These are phyloP conservation scores for Andrographis paniculata DNA, from an alignment of 305 asterid genomes.

Conservation along the genomic window DNA sequence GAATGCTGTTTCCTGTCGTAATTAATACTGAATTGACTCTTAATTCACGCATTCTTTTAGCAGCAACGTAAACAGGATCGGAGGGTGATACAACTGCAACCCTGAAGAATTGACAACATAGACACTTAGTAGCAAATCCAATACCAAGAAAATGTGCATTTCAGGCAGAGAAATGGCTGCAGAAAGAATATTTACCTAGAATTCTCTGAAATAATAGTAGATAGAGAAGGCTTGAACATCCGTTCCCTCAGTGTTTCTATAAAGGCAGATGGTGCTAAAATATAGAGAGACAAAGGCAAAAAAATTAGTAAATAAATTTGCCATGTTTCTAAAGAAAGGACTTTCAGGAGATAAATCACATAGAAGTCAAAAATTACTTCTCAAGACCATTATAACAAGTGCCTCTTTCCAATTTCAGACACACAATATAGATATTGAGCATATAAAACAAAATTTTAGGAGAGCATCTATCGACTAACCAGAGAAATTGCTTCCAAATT, in stretches of 20 bases:
- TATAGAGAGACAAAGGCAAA: constrained; percentile 17
- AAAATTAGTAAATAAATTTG: neutral
- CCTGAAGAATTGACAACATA: constrained; percentile 36
- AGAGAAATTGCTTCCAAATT: constrained; percentile 69
- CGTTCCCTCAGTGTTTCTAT: constrained; percentile 87
- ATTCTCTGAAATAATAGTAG: constrained; percentile 62
- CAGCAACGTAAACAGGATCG: constrained; percentile 80
- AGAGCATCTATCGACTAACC: constrained; percentile 38
- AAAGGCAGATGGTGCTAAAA: constrained; percentile 81
- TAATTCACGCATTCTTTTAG: constrained; percentile 83
- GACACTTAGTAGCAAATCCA: too few species aligned
- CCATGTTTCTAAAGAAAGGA: too few species aligned
- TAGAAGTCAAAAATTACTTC: constrained; percentile 6
- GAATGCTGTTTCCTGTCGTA: constrained; percentile 57
- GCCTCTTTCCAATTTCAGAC: neutral
- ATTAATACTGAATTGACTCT: constrained; percentile 75
- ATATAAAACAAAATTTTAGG: constrained; percentile 2
- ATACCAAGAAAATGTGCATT: too few species aligned
- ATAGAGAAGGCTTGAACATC: constrained; percentile 90
- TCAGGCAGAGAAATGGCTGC: too few species aligned
- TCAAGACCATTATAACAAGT: neutral
- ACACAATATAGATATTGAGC: constrained; percentile 2
- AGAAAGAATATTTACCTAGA: constrained; percentile 40
- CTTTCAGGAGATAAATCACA: neutral
- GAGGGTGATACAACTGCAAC: constrained; percentile 65